These are phyloP conservation scores for Myxozyma lipomycoides DNA, from an alignment of 805 yeast genomes.

Conservation along the genomic window DNA sequence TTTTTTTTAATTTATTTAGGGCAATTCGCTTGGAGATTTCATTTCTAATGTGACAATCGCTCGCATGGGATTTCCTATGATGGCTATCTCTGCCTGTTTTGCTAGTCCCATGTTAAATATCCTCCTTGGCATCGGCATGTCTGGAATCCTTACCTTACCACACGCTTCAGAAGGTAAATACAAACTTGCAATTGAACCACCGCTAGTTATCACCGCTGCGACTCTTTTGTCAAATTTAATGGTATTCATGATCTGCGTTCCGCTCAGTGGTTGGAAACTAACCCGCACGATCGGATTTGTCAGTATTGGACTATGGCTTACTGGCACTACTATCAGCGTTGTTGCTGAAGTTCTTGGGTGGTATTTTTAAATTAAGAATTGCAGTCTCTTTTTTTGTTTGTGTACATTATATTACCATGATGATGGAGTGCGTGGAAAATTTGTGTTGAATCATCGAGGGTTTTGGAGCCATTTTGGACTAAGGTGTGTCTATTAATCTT, in stretches of 20 bases:
- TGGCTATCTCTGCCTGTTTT: slow-evolving; percentile 94
- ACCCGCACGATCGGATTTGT: slow-evolving; percentile 40
- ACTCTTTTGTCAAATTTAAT: slow-evolving; percentile 42
- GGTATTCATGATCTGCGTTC: slow-evolving; percentile 41
- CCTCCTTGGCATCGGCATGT: slow-evolving; percentile 74
- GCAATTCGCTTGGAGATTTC: slow-evolving; percentile 88
- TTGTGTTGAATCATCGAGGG: too few relatives aligned
- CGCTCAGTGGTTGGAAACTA: slow-evolving; percentile 44
- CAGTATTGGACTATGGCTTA: slow-evolving; percentile 43
- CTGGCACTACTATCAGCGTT: slow-evolving; percentile 36
- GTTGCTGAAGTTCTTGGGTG: slow-evolving; percentile 9
- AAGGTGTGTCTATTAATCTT: too few relatives aligned
- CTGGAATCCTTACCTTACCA: slow-evolving; percentile 52
- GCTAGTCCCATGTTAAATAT: slow-evolving; percentile 85
- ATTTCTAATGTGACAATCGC: slow-evolving; percentile 81
- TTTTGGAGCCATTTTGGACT: too few relatives aligned
- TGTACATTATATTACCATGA: too few relatives aligned
- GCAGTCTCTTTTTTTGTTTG: too few relatives aligned
- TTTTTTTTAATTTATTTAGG: slow-evolving; percentile 39
- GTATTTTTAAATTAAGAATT: not conserved
- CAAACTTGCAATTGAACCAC: slow-evolving; percentile 38
- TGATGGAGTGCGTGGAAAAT: too few relatives aligned
- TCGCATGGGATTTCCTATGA: slow-evolving; percentile 71
- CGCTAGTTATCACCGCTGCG: slow-evolving; percentile 43
- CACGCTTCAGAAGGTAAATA: slow-evolving; percentile 25